A percentile compares a stretch with the other conserved stretches of the same genome.
Evolutionary conservation across 108 stramenopile species (phyloP).

Genomic region (Cyclotella cryptica): DNA sequence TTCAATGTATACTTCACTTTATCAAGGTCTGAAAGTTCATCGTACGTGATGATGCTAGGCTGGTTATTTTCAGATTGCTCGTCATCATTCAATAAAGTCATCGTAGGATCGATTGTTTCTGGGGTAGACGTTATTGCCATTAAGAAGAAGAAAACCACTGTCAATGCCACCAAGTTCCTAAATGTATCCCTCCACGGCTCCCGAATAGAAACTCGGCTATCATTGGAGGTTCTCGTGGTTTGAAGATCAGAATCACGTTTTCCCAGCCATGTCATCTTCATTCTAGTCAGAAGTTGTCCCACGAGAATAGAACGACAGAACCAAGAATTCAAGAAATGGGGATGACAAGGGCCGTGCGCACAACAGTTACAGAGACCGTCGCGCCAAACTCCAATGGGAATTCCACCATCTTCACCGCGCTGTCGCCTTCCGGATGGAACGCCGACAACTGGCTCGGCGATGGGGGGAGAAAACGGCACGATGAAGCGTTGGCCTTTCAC

Average conservation of each 20-base stretch:
- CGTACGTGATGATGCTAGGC: neutral
- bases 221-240: constrained; percentile 8
- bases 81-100: constrained; percentile 1
- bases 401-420: constrained; percentile 8
- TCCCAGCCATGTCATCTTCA: constrained; percentile 66
- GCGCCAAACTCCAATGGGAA: constrained; percentile 59
- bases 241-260: constrained; percentile 1
- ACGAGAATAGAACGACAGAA: constrained; percentile 56
- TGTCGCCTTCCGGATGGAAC: neutral
- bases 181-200: constrained; percentile 43
- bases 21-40: constrained; percentile 17
- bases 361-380: constrained; percentile 55
- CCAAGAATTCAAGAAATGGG: constrained; percentile 39
- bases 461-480: constrained; percentile 29
- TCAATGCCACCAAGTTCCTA: constrained; percentile 26
- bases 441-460: neutral
- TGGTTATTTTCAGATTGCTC: neutral
- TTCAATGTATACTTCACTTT: constrained; percentile 30
- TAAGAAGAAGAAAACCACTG: constrained; percentile 17
- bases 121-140: neutral
- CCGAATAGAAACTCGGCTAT: constrained; percentile 21
- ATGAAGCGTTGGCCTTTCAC: constrained; percentile 52
- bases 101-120: constrained; percentile 8
- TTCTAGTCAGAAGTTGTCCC: constrained; percentile 53
- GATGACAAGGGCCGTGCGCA: constrained; percentile 53